A percentile compares a stretch with the other conserved stretches of the same genome.
Evolutionary conservation across 331 rosid genomes (phyloP).

Genomic region (Malus hybrid): DNA sequence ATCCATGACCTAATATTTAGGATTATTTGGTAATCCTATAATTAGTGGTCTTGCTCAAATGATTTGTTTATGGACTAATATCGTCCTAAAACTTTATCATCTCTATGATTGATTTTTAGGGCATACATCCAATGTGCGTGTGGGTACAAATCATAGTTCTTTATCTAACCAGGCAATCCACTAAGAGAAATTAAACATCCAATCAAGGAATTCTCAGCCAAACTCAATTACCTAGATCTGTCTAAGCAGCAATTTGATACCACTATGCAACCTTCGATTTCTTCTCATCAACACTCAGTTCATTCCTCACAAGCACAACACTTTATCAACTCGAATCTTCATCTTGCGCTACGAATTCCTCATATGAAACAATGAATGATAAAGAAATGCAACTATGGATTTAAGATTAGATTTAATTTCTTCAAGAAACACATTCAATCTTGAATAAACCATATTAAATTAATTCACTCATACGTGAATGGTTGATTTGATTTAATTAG

Average conservation of each 20-base stretch:
- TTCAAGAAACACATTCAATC: not conserved
- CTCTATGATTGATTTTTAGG: not conserved
- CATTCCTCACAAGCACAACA: not conserved
- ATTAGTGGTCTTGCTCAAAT: too few species aligned
- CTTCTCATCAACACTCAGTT: not conserved
- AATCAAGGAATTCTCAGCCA: not conserved
- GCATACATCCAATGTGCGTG: not conserved
- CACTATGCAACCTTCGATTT: not conserved
- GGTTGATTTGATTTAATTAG: too few species aligned
- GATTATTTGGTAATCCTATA: not conserved
- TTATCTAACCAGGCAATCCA: not conserved
- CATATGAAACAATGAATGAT: not conserved
- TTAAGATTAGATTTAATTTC: not conserved
- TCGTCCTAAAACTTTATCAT: too few species aligned
- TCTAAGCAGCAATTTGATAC: not conserved
- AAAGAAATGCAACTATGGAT: not conserved
- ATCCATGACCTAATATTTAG: too few species aligned
- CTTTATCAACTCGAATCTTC: not conserved
- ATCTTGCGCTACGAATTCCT: not conserved
- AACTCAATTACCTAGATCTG: not conserved
- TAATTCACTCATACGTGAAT: too few species aligned
- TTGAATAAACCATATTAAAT: not conserved
- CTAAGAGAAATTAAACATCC: not conserved
- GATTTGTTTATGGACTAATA: too few species aligned
- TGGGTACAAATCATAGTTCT: not conserved